phyloP scores from a whole-genome alignment of 495 filamentous ascomycete genomes.

The Penicillium longicatenatum region DNA sequence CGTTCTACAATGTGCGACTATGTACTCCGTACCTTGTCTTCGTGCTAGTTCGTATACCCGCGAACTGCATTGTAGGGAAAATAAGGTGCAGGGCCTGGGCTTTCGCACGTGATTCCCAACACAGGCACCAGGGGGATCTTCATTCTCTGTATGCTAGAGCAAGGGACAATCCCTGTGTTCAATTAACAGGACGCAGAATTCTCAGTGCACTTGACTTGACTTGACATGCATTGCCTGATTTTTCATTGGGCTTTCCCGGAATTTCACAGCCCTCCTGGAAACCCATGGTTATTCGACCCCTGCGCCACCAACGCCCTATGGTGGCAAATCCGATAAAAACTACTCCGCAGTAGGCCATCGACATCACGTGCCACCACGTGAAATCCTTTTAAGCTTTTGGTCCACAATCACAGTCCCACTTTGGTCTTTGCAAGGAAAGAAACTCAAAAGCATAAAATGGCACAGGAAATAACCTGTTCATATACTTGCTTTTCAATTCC shows the following conservation, averaged over 20 bases:
- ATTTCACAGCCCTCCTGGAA: neutral
- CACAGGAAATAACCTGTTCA: no score
- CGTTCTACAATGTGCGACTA: neutral
- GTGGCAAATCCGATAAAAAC: conserved; percentile 20
- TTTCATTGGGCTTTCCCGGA: neutral
- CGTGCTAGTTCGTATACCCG: neutral
- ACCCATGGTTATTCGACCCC: conserved; percentile 4
- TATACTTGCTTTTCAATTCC: no score
- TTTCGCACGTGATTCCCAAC: conserved; percentile 6
- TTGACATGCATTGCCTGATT: neutral
- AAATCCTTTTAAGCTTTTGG: neutral
- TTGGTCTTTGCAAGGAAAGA: neutral
- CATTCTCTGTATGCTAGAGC: neutral
- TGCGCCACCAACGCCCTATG: conserved; percentile 14
- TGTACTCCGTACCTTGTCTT: no score
- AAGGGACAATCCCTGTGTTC: neutral
- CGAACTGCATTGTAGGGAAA: neutral
- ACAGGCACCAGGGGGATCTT: neutral
- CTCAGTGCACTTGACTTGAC: neutral
- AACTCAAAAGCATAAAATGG: no score
- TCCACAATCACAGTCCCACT: neutral
- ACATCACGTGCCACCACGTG: neutral
- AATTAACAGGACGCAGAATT: neutral
- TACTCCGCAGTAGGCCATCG: neutral
- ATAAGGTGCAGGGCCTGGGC: conserved; percentile 3